Conservation (phyloP, 768 basidiomycete genomes). For the Chalciporus pseudorubinellus region DNA sequence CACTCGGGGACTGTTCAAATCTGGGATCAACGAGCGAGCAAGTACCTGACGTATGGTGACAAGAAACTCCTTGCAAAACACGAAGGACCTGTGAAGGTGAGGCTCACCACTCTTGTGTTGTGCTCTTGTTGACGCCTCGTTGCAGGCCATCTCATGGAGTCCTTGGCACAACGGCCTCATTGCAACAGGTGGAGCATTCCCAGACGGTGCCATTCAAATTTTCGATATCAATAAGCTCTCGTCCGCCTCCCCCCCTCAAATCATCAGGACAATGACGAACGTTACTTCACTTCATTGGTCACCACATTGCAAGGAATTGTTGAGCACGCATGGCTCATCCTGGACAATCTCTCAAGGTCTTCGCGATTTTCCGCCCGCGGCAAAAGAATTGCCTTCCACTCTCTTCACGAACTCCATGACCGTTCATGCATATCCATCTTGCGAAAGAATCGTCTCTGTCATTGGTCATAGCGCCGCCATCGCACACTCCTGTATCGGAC, state of each 20-base stretch:
- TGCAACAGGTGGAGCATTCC: constrained; percentile 64
- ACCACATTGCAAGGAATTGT: constrained; percentile 77
- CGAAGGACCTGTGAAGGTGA: constrained; percentile 43
- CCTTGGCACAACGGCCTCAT: constrained; percentile 69
- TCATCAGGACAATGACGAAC: constrained; percentile 44
- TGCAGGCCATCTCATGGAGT: constrained; percentile 70
- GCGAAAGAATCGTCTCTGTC: constrained; percentile 49
- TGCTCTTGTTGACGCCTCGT: not conserved
- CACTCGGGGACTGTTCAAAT: constrained; percentile 40
- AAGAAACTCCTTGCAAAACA: constrained; percentile 43
- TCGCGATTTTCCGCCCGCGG: constrained; percentile 16
- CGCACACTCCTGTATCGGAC: constrained; percentile 61
- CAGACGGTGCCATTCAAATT: constrained; percentile 56
- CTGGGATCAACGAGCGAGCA: constrained; percentile 42
- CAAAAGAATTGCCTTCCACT: constrained; percentile 22
- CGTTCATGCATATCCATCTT: constrained; percentile 54
- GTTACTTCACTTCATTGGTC: constrained; percentile 67
- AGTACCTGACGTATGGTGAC: constrained; percentile 29
- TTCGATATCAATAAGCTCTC: constrained; percentile 46
- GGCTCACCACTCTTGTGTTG: not conserved
- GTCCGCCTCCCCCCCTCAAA: constrained; percentile 46
- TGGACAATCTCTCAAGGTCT: constrained; percentile 25
- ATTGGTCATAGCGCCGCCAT: constrained; percentile 54
- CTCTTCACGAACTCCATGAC: constrained; percentile 43
- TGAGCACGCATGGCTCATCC: constrained; percentile 68